Conservation (phyloP, 768 basidiomycete genomes). For the Panaeolus cyanescens region DNA sequence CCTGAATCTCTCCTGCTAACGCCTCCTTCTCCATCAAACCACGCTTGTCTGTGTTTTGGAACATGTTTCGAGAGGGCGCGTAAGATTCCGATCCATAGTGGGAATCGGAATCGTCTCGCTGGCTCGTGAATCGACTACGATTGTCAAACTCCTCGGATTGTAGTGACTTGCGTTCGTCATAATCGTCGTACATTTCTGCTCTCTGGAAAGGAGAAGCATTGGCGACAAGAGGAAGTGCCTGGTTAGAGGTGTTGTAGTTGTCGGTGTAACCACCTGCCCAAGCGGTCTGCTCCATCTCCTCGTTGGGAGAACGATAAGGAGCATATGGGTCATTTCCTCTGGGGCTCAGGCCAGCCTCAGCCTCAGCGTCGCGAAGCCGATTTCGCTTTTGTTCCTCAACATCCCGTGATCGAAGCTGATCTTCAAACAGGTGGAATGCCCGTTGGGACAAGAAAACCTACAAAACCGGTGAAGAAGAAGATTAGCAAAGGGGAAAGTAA, state of each 20-base stretch:
- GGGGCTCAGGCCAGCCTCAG: conserved; percentile 65
- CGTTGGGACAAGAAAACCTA: conserved; percentile 88
- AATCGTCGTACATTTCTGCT: conserved; percentile 74
- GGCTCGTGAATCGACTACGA: conserved; percentile 74
- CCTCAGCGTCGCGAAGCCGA: conserved; percentile 73
- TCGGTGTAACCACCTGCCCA: conserved; percentile 47
- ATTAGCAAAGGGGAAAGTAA: not conserved
- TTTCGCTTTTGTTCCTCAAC: conserved; percentile 86
- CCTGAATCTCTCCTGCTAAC: conserved; percentile 81
- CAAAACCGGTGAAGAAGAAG: conserved; percentile 3
- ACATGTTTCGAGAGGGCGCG: conserved; percentile 95
- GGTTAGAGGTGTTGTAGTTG: conserved; percentile 60
- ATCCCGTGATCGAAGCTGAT: conserved; percentile 80
- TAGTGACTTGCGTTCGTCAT: conserved; percentile 73
- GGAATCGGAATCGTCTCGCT: conserved; percentile 76
- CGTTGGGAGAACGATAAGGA: conserved; percentile 64
- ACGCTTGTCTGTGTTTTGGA: conserved; percentile 79
- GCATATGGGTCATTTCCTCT: conserved; percentile 73
- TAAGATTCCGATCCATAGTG: conserved; percentile 92
- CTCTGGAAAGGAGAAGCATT: conserved; percentile 84
- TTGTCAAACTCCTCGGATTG: conserved; percentile 81
- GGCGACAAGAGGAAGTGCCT: conserved; percentile 80
- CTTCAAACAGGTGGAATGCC: conserved; percentile 88
- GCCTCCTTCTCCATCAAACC: conserved; percentile 79
- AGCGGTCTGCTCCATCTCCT: conserved; percentile 38